Conservation (phyloP, 192 early-diverging fungal species). For the Mortierella antarctica region DNA sequence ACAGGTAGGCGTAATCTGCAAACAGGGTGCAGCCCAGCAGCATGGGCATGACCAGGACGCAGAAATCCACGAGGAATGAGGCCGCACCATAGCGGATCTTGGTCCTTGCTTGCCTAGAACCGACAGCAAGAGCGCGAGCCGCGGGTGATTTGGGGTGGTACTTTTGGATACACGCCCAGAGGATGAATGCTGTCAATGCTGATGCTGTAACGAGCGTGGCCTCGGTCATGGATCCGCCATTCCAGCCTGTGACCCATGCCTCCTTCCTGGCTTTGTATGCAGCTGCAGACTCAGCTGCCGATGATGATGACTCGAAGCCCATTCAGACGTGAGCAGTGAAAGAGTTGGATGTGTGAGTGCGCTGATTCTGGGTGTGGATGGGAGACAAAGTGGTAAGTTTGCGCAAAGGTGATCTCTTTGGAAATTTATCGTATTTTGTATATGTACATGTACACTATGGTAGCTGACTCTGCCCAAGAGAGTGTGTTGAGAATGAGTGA, state of each 20-base stretch:
- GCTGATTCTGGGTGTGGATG: too few relatives aligned
- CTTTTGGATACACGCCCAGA: slow-evolving; percentile 49
- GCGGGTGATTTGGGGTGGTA: slow-evolving; percentile 48
- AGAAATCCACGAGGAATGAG: slow-evolving; percentile 33
- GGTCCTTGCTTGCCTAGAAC: slow-evolving; percentile 25
- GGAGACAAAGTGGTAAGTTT: too few relatives aligned
- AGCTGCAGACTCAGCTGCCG: slow-evolving; percentile 14
- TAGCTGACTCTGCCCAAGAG: too few relatives aligned
- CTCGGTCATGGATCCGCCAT: slow-evolving; percentile 63
- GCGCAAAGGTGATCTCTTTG: too few relatives aligned
- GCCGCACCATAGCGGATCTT: slow-evolving; percentile 17
- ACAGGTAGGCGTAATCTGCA: slow-evolving; percentile 44
- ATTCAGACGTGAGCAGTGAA: slow-evolving; percentile 5
- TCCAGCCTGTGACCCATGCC: slow-evolving; percentile 64
- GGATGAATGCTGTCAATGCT: slow-evolving; percentile 56
- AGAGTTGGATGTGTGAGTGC: too few relatives aligned
- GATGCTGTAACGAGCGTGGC: slow-evolving; percentile 55
- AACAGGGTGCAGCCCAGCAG: slow-evolving; percentile 39
- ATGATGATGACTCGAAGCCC: slow-evolving; percentile 16
- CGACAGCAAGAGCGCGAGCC: slow-evolving; percentile 2
- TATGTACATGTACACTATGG: too few relatives aligned
- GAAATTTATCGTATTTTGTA: too few relatives aligned
- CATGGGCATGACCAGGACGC: slow-evolving; percentile 30
- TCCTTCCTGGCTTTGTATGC: slow-evolving; percentile 67
- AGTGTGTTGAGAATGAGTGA: too few relatives aligned